Base-by-base conservation (phyloP, 2,329 filamentous ascomycete genomes). In the Hortaea werneckii region DNA sequence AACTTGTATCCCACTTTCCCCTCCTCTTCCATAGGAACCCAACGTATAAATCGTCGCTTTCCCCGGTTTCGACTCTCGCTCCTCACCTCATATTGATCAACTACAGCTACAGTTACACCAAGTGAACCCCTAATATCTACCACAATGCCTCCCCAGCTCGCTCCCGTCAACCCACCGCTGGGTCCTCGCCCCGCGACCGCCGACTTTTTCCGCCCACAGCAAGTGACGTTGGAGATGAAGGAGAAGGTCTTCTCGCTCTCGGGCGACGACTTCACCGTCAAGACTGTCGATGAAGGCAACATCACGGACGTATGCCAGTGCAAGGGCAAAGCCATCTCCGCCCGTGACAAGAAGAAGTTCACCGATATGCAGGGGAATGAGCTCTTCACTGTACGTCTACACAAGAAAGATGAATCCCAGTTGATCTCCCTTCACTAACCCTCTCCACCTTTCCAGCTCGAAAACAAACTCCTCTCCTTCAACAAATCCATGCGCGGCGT, bases 261-360 rank as follows among this genome's bases (percentile, higher is more conserved):
- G 1, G 78, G 79, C 47, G 79, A 84, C 65, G 77, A 72, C 61
- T 85, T 83, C 64, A 75, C 77, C 51, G 75, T 85, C 61, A 74
- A 72, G 44, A 71, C 75, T 5, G 64, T 70, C 39, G 73, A 71
- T 48, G 78, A 78, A 20, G 65, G 70, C 20, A 70, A 75, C 39
- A 13, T 40, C 0, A 9, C 8, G 9, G 32, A 35, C n/a, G 54
- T 82, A 29, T 63, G 82, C 50, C 71, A 72, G 51, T 74, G 82
- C 38, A 65, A 79, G 50, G 79, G 78, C 53, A 74, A 75, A 46
- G 57, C 72, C 49, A 55, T 78, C 52, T 71, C 73, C 8, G 57
- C 80, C 2, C 74, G 71, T 1, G 70, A 71, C 10, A 73, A 76
- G 53, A 82, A 80, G 61, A 70, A 71, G 8, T 67, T 82, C 39